Evolutionary conservation across 768 basidiomycete genomes (phyloP), one percentile per base, ranked within the genome.

Genomic region (Suillus luteus): DNA sequence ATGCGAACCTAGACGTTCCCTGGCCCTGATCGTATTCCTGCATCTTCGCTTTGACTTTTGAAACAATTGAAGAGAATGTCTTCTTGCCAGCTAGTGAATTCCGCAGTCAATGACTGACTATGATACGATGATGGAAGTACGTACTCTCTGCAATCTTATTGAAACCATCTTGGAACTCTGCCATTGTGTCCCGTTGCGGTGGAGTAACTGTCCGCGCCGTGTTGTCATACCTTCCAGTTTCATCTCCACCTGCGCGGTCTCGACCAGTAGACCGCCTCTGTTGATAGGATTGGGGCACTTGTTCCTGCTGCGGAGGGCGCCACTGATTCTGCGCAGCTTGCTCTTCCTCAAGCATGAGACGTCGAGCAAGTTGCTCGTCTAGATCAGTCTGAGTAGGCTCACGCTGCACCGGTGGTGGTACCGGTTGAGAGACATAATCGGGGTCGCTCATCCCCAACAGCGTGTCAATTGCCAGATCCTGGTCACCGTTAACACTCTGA

Each of bases 381-480:
- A 93, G 79, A 4, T 91, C 88, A 46, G 86, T 84, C 66, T 92
- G 90, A 4, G 86, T 73, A 40, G 64, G 55, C 7, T 64, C 33
- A 31, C 15, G 60, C 24, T 38, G 17, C 10, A 35, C 60, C 19
- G 64, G 44, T 1, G 38, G 38, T 12, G 66, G 65, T 0, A 49
- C 66, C 10, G 66, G 67, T 15, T 79, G 71, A 4, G 86, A 73
- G 19, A 81, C 81, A 70, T 90, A 93, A 8, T 87, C 81, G 1
- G 92, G 92, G 76, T 95, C 93, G 75, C 83, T 93, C 93, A 95
- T 94, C 11, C 88, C 89, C 8, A 95, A 83, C 10, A 95, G 80
- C 1, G 82, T 77, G 68, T 95, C 92, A 62, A 94, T 82, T 5
- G 93, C 93, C 35, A 81, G 82, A 65, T 91, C 91, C 66, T 92